phyloP scores from a whole-genome alignment of 129 eudicot species.

The Helichrysum umbraculigerum region DNA sequence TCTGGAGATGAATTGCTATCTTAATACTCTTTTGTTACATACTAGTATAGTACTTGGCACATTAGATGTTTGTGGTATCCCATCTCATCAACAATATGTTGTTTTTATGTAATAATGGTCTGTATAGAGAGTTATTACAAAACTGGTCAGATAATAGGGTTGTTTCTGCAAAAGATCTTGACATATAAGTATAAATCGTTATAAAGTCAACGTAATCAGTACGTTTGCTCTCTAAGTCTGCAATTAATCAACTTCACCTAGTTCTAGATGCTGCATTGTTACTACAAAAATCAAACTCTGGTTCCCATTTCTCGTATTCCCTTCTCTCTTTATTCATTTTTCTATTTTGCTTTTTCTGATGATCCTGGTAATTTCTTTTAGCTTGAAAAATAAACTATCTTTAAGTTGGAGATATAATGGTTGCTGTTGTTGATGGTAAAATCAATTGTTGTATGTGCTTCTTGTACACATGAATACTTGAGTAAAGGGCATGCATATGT shows the following conservation, averaged over 20 bases:
- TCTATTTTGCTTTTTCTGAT: not conserved
- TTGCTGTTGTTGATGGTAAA: not conserved
- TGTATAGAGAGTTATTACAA: constrained; percentile 8
- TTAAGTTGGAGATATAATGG: not conserved
- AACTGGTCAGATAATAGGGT: constrained; percentile 19
- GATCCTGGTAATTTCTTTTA: not conserved
- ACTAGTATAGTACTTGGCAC: not conserved
- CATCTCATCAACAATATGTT: constrained; percentile 7
- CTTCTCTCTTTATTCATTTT: not conserved
- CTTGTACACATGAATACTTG: not conserved
- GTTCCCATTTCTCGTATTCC: not conserved
- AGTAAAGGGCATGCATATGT: not conserved
- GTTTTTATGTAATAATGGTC: constrained; percentile 9
- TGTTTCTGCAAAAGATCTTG: not conserved
- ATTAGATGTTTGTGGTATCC: constrained; percentile 8
- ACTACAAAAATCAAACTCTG: not conserved
- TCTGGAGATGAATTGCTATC: not conserved
- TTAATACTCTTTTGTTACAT: constrained; percentile 12
- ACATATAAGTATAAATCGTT: not conserved
- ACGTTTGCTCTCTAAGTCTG: not conserved
- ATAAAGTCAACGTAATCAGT: not conserved
- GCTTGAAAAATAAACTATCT: not conserved
- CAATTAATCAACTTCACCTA: not conserved
- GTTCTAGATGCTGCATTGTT: too few species aligned
- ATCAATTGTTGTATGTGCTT: not conserved